phyloP scores from a whole-genome alignment of 2,329 filamentous ascomycete genomes.

The Cytospora piceicola region DNA sequence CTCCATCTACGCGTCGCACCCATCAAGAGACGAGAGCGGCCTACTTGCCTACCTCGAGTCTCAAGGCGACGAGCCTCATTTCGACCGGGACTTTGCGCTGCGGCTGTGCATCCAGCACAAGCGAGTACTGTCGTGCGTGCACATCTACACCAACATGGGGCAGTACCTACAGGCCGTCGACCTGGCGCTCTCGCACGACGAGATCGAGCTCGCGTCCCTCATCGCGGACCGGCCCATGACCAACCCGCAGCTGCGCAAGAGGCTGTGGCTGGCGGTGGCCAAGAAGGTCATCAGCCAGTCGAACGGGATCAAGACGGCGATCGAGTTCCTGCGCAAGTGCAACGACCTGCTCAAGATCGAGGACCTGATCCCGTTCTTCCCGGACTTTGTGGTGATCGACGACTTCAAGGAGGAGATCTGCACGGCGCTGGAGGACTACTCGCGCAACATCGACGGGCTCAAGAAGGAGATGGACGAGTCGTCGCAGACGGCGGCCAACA shows the following conservation, averaged over 20 bases:
- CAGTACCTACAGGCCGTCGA: constrained; percentile 94
- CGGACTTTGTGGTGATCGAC: constrained; percentile 97
- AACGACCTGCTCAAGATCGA: constrained; percentile 86
- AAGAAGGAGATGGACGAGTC: constrained; percentile 96
- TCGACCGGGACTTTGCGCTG: constrained; percentile 94
- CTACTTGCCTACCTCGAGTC: constrained; percentile 88
- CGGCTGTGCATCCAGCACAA: constrained; percentile 94
- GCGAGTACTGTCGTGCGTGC: constrained; percentile 90
- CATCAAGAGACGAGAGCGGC: constrained; percentile 80
- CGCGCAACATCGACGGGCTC: constrained; percentile 82
- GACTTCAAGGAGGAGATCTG: constrained; percentile 99
- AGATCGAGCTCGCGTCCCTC: constrained; percentile 85
- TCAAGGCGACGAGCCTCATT: constrained; percentile 83
- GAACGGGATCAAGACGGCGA: constrained; percentile 87
- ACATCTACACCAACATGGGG: constrained; percentile 96
- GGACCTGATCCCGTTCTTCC: constrained; percentile 97
- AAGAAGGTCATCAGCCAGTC: constrained; percentile 89
- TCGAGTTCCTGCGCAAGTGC: constrained; percentile 90
- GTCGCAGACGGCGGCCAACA: constrained; percentile 84
- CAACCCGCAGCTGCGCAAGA: constrained; percentile 81
- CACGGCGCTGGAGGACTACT: constrained; percentile 89
- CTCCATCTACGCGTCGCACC: constrained; percentile 89
- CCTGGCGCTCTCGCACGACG: constrained; percentile 84
- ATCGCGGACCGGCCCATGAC: constrained; percentile 86
- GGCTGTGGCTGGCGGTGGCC: constrained; percentile 92